Percentiles rank a stretch among this genome's conserved stretches.
Evolutionary conservation across 257 asterid genomes (phyloP).

Genomic region (Henckelia pumila): DNA sequence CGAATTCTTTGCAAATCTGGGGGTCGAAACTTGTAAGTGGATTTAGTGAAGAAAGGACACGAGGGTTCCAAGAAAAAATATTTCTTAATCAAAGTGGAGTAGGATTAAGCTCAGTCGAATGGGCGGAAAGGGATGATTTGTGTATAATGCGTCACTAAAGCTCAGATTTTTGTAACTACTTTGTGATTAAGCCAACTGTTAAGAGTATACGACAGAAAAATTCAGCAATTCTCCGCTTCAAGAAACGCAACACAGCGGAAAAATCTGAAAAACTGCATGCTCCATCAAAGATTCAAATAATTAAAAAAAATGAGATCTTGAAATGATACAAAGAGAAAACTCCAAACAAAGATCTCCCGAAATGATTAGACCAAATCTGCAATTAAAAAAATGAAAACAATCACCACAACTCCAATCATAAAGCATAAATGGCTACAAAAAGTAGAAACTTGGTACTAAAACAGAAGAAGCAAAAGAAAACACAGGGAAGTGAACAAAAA

Average conservation of each 20-base stretch:
- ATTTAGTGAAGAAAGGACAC: neutral
- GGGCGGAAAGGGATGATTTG: neutral
- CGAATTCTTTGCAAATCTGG: neutral
- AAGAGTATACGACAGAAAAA: neutral
- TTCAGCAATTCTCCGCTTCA: neutral
- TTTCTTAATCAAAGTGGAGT: neutral
- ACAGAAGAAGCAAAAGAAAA: neutral
- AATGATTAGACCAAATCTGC: neutral
- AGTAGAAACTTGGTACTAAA: neutral
- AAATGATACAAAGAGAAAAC: neutral
- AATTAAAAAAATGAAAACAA: too few species aligned
- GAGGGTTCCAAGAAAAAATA: neutral
- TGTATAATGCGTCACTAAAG: neutral
- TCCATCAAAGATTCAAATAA: neutral
- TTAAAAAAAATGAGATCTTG: neutral
- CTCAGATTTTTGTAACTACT: too few species aligned
- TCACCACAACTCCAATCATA: neutral
- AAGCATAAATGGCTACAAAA: neutral
- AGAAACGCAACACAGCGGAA: neutral
- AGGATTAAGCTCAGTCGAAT: neutral
- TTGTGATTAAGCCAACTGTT: neutral
- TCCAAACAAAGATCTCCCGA: neutral
- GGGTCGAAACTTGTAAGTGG: neutral
- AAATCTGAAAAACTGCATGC: neutral
- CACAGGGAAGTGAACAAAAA: neutral